A percentile compares a stretch with the other conserved stretches of the same genome.
Conservation (phyloP, 495 filamentous ascomycete species). For the Tuber calosporum region DNA sequence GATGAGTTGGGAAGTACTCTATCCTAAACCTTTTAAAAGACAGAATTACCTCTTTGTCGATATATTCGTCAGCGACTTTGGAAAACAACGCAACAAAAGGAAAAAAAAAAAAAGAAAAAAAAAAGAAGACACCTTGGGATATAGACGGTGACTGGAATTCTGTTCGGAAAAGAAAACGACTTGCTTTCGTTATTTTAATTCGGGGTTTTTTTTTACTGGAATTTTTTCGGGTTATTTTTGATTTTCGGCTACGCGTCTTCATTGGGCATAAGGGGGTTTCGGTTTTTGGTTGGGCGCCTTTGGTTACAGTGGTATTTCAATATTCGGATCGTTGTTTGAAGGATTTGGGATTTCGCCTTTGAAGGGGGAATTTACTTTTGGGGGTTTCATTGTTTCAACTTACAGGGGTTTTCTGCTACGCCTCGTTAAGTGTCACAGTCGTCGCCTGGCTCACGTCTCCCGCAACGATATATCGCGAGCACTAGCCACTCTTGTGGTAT, state of each 20-base stretch:
- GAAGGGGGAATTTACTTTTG: background rate
- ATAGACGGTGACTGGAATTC: conserved; percentile 4
- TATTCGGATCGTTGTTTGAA: conserved; percentile 10
- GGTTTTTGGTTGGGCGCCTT: conserved; percentile 20
- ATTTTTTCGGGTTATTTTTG: conserved; percentile 21
- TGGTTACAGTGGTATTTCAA: conserved; percentile 19
- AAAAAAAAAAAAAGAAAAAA: background rate
- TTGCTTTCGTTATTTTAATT: conserved; percentile 2
- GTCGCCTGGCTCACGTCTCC: background rate
- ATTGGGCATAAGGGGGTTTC: conserved; percentile 15
- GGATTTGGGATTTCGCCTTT: conserved; percentile 12
- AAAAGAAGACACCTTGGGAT: background rate
- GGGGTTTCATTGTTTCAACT: background rate
- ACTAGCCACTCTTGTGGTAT: background rate
- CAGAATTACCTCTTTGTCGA: background rate
- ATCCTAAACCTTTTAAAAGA: background rate
- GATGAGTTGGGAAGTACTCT: conserved; percentile 5
- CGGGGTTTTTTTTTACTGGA: conserved; percentile 1
- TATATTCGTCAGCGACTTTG: background rate
- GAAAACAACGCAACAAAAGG: background rate
- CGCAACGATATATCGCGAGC: background rate
- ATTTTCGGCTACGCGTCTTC: conserved; percentile 25
- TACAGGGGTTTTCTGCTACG: background rate
- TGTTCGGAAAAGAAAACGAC: background rate
- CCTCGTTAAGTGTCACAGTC: background rate